Evolutionary conservation across 345 rosid genomes (phyloP).

Genomic region (Acer yangbiense): DNA sequence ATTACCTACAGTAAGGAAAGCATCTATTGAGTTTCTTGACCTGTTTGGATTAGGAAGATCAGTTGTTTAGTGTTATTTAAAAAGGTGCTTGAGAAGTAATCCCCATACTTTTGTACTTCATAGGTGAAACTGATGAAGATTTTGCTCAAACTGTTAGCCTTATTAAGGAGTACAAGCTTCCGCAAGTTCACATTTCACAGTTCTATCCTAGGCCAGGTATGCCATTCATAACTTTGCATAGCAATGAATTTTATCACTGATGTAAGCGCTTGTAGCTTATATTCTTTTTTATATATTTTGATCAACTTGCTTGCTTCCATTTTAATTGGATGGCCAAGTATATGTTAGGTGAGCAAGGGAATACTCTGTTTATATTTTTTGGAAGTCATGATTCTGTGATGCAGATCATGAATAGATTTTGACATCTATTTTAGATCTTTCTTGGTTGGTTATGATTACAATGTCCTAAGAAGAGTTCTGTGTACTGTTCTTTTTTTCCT

Average conservation of each 20-base stretch:
- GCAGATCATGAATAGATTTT: not conserved
- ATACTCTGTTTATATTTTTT: not conserved
- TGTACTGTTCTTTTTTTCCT: not conserved
- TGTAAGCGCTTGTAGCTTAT: not conserved
- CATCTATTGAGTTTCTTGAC: not conserved
- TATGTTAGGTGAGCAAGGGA: not conserved
- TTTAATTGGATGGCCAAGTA: not conserved
- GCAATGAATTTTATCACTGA: not conserved
- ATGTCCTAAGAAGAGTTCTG: not conserved
- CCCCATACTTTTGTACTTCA: constrained; percentile 18
- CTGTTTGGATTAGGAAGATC: not conserved
- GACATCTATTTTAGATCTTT: not conserved
- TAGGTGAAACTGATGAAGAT: constrained; percentile 94
- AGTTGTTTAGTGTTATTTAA: not conserved
- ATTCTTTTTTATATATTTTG: not conserved
- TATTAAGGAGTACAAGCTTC: constrained; percentile 66
- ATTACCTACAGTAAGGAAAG: not conserved
- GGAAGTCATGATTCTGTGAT: not conserved
- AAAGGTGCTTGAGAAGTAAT: constrained; percentile 15
- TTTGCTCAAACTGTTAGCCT: constrained; percentile 77
- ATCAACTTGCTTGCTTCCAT: not conserved
- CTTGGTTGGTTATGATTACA: not conserved
- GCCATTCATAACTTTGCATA: constrained; percentile 16
- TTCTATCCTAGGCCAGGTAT: constrained; percentile 96
- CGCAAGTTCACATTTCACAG: constrained; percentile 98